A percentile compares a stretch with the other conserved stretches of the same genome.
These are phyloP conservation scores for Stephanodiscus minutulus DNA, from an alignment of 108 stramenopile genomes.

Conservation along the genomic window DNA sequence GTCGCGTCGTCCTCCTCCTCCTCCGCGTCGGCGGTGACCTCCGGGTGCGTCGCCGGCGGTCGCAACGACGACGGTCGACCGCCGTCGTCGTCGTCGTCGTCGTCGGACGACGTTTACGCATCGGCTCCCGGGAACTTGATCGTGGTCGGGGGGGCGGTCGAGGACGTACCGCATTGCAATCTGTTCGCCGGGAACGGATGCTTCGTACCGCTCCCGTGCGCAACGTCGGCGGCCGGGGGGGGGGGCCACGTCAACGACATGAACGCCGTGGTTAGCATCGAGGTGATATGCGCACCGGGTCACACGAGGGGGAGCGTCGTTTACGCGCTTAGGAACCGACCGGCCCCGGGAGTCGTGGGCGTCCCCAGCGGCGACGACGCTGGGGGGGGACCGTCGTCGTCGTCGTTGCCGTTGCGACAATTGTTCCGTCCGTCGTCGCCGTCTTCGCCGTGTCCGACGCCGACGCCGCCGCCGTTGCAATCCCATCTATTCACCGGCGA, in stretches of 20 bases:
- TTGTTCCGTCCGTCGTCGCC: too few species aligned
- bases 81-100: too few species aligned
- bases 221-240: slow-evolving; percentile 15
- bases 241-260: slow-evolving; percentile 53
- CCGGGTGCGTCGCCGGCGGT: too few species aligned
- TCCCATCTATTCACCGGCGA: slow-evolving; percentile 82
- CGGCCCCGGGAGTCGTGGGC: slow-evolving; percentile 10
- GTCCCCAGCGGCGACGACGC: neutral
- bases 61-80: too few species aligned
- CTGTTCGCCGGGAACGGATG: slow-evolving; percentile 66
- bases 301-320: slow-evolving; percentile 83
- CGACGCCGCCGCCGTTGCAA: slow-evolving; percentile 9
- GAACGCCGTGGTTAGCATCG: slow-evolving; percentile 67
- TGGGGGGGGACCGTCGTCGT: too few species aligned
- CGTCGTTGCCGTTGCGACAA: neutral
- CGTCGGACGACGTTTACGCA: slow-evolving; percentile 22
- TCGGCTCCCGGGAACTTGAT: slow-evolving; percentile 9
- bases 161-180: slow-evolving; percentile 72
- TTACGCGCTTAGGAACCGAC: slow-evolving; percentile 61
- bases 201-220: slow-evolving; percentile 59
- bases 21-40: too few species aligned
- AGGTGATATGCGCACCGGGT: slow-evolving; percentile 70
- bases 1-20: too few species aligned
- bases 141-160: slow-evolving; percentile 78
- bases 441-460: neutral